These are phyloP conservation scores for Pseudopithomyces maydicus DNA, from an alignment of 2,329 filamentous ascomycete genomes.

Conservation along the genomic window DNA sequence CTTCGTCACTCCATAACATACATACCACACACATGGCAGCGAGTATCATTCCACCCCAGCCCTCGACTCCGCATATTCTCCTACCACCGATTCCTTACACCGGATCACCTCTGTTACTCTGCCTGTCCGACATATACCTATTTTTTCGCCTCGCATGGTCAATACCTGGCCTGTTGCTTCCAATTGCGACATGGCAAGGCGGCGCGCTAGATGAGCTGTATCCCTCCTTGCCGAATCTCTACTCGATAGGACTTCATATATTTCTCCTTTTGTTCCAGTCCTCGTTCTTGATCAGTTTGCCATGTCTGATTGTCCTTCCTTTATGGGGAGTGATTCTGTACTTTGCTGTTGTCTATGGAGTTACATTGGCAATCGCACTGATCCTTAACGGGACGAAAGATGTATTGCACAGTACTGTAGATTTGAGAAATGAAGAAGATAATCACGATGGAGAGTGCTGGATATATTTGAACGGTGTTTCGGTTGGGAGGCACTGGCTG, in stretches of 20 bases:
- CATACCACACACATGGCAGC: neutral
- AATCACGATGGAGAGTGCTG: constrained; percentile 68
- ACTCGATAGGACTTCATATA: constrained; percentile 64
- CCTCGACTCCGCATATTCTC: neutral
- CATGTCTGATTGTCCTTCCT: constrained; percentile 54
- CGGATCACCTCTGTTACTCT: constrained; percentile 23
- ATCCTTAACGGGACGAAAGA: constrained; percentile 41
- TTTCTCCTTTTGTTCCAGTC: constrained; percentile 62
- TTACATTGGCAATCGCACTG: constrained; percentile 38
- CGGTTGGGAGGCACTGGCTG: constrained; percentile 46
- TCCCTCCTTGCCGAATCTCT: constrained; percentile 61
- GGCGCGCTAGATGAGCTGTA: constrained; percentile 63
- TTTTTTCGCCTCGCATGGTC: constrained; percentile 17
- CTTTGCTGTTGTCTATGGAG: constrained; percentile 26
- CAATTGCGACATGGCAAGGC: constrained; percentile 13
- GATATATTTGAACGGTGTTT: constrained; percentile 81
- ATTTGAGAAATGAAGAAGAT: constrained; percentile 45
- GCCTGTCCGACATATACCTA: constrained; percentile 25
- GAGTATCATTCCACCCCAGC: neutral
- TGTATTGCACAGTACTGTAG: constrained; percentile 60
- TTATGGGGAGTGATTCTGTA: constrained; percentile 44
- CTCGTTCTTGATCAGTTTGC: constrained; percentile 63
- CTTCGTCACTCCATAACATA: neutral
- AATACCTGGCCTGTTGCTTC: constrained; percentile 23
- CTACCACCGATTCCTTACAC: constrained; percentile 27